Base-by-base conservation (phyloP, 495 filamentous ascomycete species). In the Rhypophila decipiens region DNA sequence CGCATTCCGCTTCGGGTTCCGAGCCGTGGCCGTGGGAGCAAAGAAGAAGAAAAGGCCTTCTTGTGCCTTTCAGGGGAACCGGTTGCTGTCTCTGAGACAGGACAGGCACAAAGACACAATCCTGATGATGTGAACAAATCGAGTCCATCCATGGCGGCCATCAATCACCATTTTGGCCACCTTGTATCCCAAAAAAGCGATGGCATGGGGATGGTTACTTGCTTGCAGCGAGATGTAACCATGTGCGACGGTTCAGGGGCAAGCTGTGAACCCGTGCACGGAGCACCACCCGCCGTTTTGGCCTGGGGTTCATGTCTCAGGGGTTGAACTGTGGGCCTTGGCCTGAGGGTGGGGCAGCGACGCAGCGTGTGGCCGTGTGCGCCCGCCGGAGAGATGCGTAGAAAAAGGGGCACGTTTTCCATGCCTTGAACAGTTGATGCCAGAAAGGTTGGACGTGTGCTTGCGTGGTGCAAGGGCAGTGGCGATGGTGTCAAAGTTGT, bases 261-360 rank as follows among this genome's bases (percentile, higher is more conserved):
- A 40, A 37, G 35, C 15, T 17, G 35, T 1, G 15, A 24, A 4
- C 20, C 50, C 27, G 17, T 17, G 51, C 51, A 53, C 51, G 34
- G 51, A 53, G 46, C 35, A 18, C 44, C 15, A 15, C 23, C 13
- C 29, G 41, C 36, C 41, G 51, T 45, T 49, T 53, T 49, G 45
- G 41, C 29, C 21, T 47, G 44, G 48, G 50, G 44, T 43, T 33
- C 39, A 42, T 53, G 51, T 53, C 51, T 53, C 51, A 53, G 45
- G 37, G 42, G 31, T 44, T 7, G 24, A 13, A 9, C 39, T 42
- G 2, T n/a, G 11, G 7, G n/a, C 18, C 20, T 19, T 34, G 42
- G 21, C 42, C 31, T 35, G 31, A 11, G 17, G 31, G 12, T 35
- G 12, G 31, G 5, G 17, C 17, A 15, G 12, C 5, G 12, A 11